phyloP scores from a whole-genome alignment of 2,329 filamentous ascomycete species.

The Bipolaris sorokiniana region DNA sequence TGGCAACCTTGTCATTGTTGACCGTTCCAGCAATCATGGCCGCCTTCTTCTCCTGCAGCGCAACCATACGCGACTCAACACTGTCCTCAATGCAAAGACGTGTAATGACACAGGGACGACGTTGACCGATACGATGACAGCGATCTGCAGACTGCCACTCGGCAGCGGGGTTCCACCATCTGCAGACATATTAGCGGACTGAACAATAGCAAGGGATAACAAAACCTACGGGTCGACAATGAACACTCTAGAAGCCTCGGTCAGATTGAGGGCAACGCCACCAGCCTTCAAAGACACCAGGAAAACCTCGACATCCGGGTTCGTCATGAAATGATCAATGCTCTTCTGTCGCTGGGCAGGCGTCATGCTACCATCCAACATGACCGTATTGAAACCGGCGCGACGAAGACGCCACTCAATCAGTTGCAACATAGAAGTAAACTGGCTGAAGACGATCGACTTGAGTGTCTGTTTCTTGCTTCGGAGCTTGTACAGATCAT shows the following conservation, averaged over 20 bases:
- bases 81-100: constrained; percentile 96
- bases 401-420: constrained; percentile 96
- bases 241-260: constrained; percentile 92
- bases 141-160: constrained; percentile 96
- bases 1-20: constrained; percentile 87
- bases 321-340: constrained; percentile 96
- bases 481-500: constrained; percentile 89
- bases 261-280: constrained; percentile 92
- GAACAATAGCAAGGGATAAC: not conserved
- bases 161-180: constrained; percentile 99
- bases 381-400: constrained; percentile 97
- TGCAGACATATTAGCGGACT: constrained; percentile 50
- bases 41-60: constrained; percentile 97
- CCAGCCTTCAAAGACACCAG: constrained; percentile 95
- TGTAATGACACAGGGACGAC: constrained; percentile 90
- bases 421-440: constrained; percentile 95
- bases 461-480: constrained; percentile 94
- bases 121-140: constrained; percentile 90
- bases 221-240: constrained; percentile 88
- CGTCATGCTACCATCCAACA: constrained; percentile 98
- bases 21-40: constrained; percentile 98
- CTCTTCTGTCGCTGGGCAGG: constrained; percentile 90
- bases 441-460: constrained; percentile 96
- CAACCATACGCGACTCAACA: constrained; percentile 92
- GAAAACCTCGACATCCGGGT: constrained; percentile 93